Evolutionary conservation across 208 protist genomes (phyloP).

Genomic region (Leishmania mexicana): DNA sequence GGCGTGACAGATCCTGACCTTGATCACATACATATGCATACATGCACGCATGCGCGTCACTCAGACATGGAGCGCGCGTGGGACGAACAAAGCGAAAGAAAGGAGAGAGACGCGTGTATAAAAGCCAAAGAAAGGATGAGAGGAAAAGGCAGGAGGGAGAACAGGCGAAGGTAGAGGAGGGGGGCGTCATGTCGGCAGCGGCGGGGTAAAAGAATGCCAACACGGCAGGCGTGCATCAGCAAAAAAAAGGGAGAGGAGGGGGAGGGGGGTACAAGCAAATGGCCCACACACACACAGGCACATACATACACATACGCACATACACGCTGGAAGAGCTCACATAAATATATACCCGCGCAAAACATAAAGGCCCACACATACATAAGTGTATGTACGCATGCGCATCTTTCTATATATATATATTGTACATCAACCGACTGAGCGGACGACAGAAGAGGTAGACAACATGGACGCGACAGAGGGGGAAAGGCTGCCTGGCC

Average conservation of each 20-base stretch:
- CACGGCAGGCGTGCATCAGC: neutral
- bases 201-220: neutral
- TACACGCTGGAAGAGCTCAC: neutral
- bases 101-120: neutral
- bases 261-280: neutral
- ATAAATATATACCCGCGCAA: neutral
- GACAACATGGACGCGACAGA: neutral
- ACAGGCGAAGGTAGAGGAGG: neutral
- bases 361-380: neutral
- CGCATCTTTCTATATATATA: neutral
- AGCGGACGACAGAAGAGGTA: neutral
- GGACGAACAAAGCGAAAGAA: neutral
- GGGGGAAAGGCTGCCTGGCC: neutral
- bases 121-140: neutral
- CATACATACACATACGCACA: slow-evolving; percentile 2
- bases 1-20: neutral
- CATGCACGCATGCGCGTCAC: slow-evolving; percentile 1
- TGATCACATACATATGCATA: slow-evolving; percentile 10
- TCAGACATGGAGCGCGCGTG: neutral
- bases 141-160: too few relatives aligned
- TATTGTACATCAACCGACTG: neutral
- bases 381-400: neutral
- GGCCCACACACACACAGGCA: neutral
- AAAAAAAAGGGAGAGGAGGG: neutral
- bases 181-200: neutral